Evolutionary conservation across 2,329 filamentous ascomycete species (phyloP), one percentile per base, ranked within the genome.

Genomic region (Penicillium sclerotigenum): DNA sequence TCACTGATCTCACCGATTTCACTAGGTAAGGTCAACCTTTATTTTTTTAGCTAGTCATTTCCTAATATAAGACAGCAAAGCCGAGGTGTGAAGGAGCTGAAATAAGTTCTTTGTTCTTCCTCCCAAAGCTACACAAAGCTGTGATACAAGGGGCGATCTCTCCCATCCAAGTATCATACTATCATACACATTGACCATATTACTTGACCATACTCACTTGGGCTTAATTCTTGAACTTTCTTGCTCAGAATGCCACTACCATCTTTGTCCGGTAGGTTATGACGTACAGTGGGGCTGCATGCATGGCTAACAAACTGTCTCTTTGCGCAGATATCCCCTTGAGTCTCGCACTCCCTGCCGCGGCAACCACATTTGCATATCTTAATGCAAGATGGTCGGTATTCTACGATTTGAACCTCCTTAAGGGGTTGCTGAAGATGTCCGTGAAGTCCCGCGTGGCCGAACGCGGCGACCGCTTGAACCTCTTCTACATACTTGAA

Each of bases 401-500:
- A 42, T 85, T 79, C 69, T 86, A 89, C 69, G 91, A 96, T 72
- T 71, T 78, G 41, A 69, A 74, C 8, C 71, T 91, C 16, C 66
- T 93, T n/a, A 78, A 76, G 33, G 80, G 80, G 50, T 72, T 83
- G 37, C 36, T 83, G 13, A 79, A 78, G 29, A 73, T 80, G 18
- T 64, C 76, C 13, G 58, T 81, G 38, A 75, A 73, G 18, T 71
- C 79, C 43, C 68, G 71, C 9, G 70, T 78, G 58, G 79, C 81
- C 59, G 79, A 86, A 65, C 79, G 78, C 51, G 76, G 74, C 22
- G 87, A 88, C 64, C 81, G 81, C 29, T 70, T 90, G 56, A 93
- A 85, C 67, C 73, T 84, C 48, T 96, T 94, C 75, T 95, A 95
- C 73, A 67, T 77, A 13, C 80, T 96, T 54, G 91, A 96, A 71